Evolutionary conservation across 73 alveolate species (phyloP).

Genomic region (Symbiodinium pilosum): DNA sequence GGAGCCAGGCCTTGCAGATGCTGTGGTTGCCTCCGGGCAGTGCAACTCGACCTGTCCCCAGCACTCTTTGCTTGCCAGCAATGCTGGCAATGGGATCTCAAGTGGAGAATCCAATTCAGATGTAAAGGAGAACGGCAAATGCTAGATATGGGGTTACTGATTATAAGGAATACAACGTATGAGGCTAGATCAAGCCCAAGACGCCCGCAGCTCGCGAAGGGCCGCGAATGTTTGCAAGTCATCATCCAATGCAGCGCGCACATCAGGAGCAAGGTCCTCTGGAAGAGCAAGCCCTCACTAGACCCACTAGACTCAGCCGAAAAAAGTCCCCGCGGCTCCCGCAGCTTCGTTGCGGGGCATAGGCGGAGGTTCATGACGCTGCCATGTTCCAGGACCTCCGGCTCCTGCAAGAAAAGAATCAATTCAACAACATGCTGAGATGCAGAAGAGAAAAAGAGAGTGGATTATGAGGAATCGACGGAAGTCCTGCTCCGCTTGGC

Average conservation of each 20-base stretch:
- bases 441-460: not conserved
- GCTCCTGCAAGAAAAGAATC: not conserved
- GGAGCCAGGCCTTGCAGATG: conserved; percentile 71
- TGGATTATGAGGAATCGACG: too few species aligned
- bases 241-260: not conserved
- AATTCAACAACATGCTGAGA: not conserved
- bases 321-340: conserved; percentile 5
- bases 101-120: not conserved
- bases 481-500: not conserved
- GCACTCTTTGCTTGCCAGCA: not conserved
- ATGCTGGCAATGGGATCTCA: not conserved
- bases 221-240: conserved; percentile 31
- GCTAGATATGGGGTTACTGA: too few species aligned
- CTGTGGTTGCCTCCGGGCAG: conserved; percentile 83
- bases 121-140: too few species aligned
- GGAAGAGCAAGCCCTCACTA: not conserved
- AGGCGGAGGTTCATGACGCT: conserved; percentile 63
- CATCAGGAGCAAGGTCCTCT: conserved; percentile 27
- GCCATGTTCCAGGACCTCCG: conserved; percentile 60
- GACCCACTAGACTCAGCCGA: not conserved
- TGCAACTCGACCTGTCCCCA: conserved; percentile 49
- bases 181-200: too few species aligned
- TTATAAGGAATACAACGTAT: too few species aligned
- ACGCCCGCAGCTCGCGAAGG: conserved; percentile 28
- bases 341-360: conserved; percentile 47